Evolutionary conservation across 2,329 filamentous ascomycete species (phyloP), one percentile per base, ranked within the genome.

Genomic region (Botrytis porri): DNA sequence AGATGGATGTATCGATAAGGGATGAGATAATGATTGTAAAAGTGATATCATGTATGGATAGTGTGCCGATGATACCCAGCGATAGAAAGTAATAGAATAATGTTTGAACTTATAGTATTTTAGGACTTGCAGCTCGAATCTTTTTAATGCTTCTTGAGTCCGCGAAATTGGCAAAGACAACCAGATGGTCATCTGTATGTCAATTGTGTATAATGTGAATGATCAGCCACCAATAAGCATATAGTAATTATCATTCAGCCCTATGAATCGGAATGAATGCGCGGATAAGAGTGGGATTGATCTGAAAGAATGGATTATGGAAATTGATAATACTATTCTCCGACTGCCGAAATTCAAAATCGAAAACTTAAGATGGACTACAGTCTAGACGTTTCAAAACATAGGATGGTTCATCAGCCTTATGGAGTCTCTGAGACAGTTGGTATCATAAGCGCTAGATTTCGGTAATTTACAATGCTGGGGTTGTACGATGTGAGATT

Each of bases 21-120:
- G 32, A 54, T 39, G 32, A 37, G 18, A 9, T 20, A n/a, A 66
- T 35, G 43, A n/a, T 25, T 39, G 22, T 45, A 20, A 16, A 10
- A 66, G 7, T n/a, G 29, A 18, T 9, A 37, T 39, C 12, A 51
- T n/a, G n/a, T n/a, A n/a, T n/a, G n/a, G n/a, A n/a, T n/a, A n/a
- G n/a, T n/a, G 43, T 35, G 32, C 25, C 35, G 32, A 67, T 66
- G 35, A 54, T 66, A 66, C 64, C 45, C 32, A 66, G 20, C 25
- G 35, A 66, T 39, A 12, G 22, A 66, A 54, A 66, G 14, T 64
- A 43, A 43, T 66, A 39, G 45, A 66, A 39, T 54, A 66, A 54
- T 54, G 32, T 29, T 66, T 39, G 25, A 37, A 54, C 64, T 18
- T 61, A 1, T n/a, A 37, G 35, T n/a, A 39, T n/a, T 62, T 62